phyloP scores from a whole-genome alignment of 192 early-diverging fungal genomes.

The Coemansia sp. region DNA sequence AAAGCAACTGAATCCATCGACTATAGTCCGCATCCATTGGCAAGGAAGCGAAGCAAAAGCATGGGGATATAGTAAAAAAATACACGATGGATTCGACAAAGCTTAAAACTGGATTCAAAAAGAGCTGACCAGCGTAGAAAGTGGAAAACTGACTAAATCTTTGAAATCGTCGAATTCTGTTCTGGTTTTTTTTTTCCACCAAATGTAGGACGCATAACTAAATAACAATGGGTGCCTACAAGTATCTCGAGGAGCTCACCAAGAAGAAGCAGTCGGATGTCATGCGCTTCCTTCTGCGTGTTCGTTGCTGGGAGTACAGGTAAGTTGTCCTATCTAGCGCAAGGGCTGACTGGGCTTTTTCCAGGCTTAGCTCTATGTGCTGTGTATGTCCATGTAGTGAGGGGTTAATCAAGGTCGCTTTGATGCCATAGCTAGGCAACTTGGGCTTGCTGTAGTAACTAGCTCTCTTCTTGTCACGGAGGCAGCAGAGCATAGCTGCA shows the following conservation, averaged over 20 bases:
- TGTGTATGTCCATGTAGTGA: background rate
- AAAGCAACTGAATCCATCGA: background rate
- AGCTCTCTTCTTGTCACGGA: background rate
- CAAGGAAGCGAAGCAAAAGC: slow-evolving; percentile 7
- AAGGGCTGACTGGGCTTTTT: background rate
- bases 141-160: background rate
- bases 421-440: slow-evolving; percentile 54
- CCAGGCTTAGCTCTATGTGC: too few relatives aligned
- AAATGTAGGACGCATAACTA: slow-evolving; percentile 35
- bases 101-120: background rate
- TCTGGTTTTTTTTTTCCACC: background rate
- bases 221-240: slow-evolving; percentile 72
- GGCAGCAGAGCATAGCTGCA: background rate
- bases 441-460: slow-evolving; percentile 45
- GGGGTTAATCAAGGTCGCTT: slow-evolving; percentile 39
- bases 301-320: slow-evolving; percentile 97
- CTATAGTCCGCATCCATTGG: background rate
- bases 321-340: slow-evolving; percentile 30
- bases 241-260: slow-evolving; percentile 92
- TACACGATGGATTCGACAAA: background rate
- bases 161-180: too few relatives aligned
- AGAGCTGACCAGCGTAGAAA: background rate
- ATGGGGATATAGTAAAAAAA: too few relatives aligned
- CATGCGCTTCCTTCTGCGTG: slow-evolving; percentile 96
- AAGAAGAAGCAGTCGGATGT: slow-evolving; percentile 99